Percentiles rank a stretch among this genome's conserved stretches.
Evolutionary conservation across 805 yeast genomes (phyloP).

Genomic region (Candida nitratophila): DNA sequence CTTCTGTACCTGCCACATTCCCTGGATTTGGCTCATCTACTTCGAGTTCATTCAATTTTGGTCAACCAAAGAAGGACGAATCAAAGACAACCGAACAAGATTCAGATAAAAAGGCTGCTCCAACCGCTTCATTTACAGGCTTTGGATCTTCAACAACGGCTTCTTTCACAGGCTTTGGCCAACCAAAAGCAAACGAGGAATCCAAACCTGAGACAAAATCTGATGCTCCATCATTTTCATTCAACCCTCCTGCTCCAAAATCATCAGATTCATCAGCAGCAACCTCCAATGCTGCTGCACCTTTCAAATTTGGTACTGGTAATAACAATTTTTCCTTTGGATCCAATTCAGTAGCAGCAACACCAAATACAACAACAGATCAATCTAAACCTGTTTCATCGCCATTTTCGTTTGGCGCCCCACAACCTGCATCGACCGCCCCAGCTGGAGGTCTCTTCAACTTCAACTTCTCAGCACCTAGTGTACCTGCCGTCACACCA

Average conservation of each 20-base stretch:
- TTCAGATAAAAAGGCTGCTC: no score
- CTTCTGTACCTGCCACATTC: not conserved
- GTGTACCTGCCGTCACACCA: constrained; percentile 2
- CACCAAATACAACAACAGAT: not conserved
- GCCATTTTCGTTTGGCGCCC: constrained; percentile 13
- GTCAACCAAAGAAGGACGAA: not conserved
- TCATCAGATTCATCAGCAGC: not conserved
- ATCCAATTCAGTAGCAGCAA: not conserved
- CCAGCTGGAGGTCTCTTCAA: constrained; percentile 9
- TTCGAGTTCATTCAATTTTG: no score
- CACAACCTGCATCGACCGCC: constrained; percentile 3
- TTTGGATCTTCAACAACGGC: no score
- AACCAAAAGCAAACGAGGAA: no score
- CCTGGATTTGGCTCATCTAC: not conserved
- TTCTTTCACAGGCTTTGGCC: no score
- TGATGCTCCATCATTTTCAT: not conserved
- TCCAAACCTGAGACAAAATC: no score
- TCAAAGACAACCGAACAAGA: not conserved
- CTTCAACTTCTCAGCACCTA: constrained; percentile 21
- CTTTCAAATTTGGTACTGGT: constrained; percentile 1
- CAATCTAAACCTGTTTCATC: constrained; percentile 3
- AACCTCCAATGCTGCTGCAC: no score
- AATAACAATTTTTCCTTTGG: not conserved
- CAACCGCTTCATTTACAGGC: no score
- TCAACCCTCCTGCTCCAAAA: no score